A percentile compares a stretch with the other conserved stretches of the same genome.
phyloP scores from a whole-genome alignment of 306 rosid genomes.

The Gastrolobium bilobum region DNA sequence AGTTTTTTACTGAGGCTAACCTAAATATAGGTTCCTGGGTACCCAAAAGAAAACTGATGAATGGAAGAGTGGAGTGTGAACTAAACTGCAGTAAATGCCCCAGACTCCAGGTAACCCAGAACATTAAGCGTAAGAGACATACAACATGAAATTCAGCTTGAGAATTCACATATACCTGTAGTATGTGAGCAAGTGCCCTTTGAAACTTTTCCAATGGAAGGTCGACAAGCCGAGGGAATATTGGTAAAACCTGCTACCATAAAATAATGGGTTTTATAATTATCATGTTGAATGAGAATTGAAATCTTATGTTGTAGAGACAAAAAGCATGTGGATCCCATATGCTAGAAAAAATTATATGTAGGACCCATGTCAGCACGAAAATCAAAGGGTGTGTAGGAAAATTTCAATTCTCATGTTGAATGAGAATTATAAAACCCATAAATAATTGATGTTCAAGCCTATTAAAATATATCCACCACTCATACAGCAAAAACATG shows the following conservation, averaged over 20 bases:
- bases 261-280: no score
- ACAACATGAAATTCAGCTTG: conserved; percentile 36
- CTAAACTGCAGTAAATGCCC: conserved; percentile 17
- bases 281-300: no score
- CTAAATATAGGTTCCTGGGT: conserved; percentile 22
- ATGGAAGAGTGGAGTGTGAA: conserved; percentile 11
- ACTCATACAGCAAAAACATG: conserved; percentile 9
- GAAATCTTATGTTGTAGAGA: no score
- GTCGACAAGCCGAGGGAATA: conserved; percentile 89
- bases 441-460: conserved; percentile 48
- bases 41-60: conserved; percentile 35
- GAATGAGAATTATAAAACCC: no score
- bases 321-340: no score
- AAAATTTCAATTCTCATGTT: no score
- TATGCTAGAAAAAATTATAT: no score
- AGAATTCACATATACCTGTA: conserved; percentile 76
- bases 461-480: not conserved
- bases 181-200: conserved; percentile 94
- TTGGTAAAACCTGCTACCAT: conserved; percentile 86
- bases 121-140: conserved; percentile 30
- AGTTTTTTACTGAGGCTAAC: conserved; percentile 23
- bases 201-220: conserved; percentile 97
- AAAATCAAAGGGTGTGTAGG: no score
- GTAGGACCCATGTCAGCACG: no score
- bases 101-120: conserved; percentile 11